Evolutionary conservation across 2,329 filamentous ascomycete genomes (phyloP), one percentile per base, ranked within the genome.

Genomic region (Paraphoma chrysanthemicola): DNA sequence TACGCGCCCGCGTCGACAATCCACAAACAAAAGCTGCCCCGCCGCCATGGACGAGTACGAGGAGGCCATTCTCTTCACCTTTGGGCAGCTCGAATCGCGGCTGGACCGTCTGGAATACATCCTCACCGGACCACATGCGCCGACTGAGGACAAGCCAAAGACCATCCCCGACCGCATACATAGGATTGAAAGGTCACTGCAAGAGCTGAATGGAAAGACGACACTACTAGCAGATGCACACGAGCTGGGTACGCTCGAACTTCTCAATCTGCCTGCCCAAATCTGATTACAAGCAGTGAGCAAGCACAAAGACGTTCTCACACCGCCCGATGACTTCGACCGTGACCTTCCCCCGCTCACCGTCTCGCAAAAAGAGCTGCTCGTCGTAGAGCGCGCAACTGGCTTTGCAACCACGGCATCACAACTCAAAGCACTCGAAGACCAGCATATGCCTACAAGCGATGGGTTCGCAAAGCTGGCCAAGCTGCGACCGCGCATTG

Each of bases 401-500:
- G 66, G 72, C 31, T 81, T 81, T 60, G 77, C 75, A 17, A 72
- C 74, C 12, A 75, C 72, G 1, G 77, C 79, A 8, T 77, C 78
- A 1, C 78, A 80, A 41, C 74, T 83, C 33, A 77, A 78, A 29
- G 76, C 79, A 1, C 73, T 83, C 23, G 70, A 78, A 31, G 78
- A 81, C 62, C 75, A 79, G 48, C 73, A 73, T 2, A 64, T 83
- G 9, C 79, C 80, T 5, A 74, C 78, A 23, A 72, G 80, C 3
- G 71, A 77, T 31, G 69, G 74, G 29, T 78, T 81, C 66, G 82
- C 86, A 4, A 79, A 80, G 36, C 79, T 92, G 6, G 83, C 87
- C 2, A 78, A 82, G 1, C 78, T 90, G 45, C 75, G 82, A 38
- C 86, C 88, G 8, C 82, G 87, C 44, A 88, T 92, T 78, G 84